Conservation (phyloP, 805 yeast species). For the Hanseniaspora taiwanica region DNA sequence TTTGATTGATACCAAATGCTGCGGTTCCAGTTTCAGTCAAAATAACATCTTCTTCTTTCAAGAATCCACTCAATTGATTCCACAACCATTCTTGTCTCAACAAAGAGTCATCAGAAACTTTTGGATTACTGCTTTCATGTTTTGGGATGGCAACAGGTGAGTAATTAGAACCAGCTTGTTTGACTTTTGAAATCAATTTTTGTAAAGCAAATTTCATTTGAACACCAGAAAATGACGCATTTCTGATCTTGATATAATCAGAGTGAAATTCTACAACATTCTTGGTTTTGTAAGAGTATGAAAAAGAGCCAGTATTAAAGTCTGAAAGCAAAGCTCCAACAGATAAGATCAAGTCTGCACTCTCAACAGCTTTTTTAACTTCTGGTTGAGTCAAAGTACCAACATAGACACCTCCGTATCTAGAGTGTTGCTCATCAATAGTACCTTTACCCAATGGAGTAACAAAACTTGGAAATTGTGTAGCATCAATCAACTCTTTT, state of each 20-base stretch:
- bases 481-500: constrained; percentile 42
- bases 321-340: constrained; percentile 78
- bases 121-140: constrained; percentile 29
- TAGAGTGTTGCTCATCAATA: constrained; percentile 55
- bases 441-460: constrained; percentile 88
- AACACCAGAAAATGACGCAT: constrained; percentile 58
- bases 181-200: constrained; percentile 28
- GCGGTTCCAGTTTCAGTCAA: constrained; percentile 68
- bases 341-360: constrained; percentile 61
- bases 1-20: constrained; percentile 55
- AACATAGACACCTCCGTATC: constrained; percentile 77
- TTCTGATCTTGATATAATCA: constrained; percentile 55
- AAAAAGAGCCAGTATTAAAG: constrained; percentile 82
- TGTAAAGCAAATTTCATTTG: constrained; percentile 50
- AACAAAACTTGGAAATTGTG: constrained; percentile 70
- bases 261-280: constrained; percentile 72
- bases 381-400: constrained; percentile 68
- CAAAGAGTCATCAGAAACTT: constrained; percentile 30
- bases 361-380: constrained; percentile 59
- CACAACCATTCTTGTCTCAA: constrained; percentile 58
- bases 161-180: constrained; percentile 29
- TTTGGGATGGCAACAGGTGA: constrained; percentile 42
- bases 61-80: constrained; percentile 50
- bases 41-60: constrained; percentile 52
- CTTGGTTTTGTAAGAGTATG: constrained; percentile 60